Evolutionary conservation across 1,139 yeast genomes (phyloP), one percentile per base, ranked within the genome.

Genomic region (Debaryomycetaceae sp.): DNA sequence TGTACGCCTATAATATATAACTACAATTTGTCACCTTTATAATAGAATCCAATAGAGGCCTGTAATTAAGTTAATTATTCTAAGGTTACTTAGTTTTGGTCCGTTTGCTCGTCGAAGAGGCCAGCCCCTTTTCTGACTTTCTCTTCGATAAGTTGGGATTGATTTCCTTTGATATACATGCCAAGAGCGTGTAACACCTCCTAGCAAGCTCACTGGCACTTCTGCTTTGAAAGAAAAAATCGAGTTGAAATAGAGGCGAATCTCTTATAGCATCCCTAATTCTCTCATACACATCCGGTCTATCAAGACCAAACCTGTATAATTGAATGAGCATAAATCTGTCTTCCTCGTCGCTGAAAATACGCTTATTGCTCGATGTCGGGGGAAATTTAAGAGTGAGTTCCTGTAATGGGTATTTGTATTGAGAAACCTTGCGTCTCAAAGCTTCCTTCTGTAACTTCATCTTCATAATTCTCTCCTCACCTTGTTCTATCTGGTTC

Each of bases 271-370:
- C 78, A 45, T 80, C 83, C 49, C 82, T 73, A 39, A 85, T 79
- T 46, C 77, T 57, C 40, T 85, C 95, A 54, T 80, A 82, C 7
- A 85, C 64, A 52, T 84, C 87, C 6, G 78, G 79, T 44, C 81
- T 70, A 50, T 84, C 89, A 38, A 85, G 58, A 0, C 95, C 95
- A 60, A 72, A 78, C 47, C 83, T 71, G 60, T 80, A 81, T 54
- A 84, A 65, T 62, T 83, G 85, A 6, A 84, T 77, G 47, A 86
- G 63, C 49, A 86, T 66, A 57, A 81, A 86, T 47, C 90, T 68
- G 57, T 86, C 95, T 58, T 86, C 95, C 49, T 82, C 89, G 38
- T 83, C 89, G 17, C 84, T 78, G 62, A 80, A 86, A 1, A 82
- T 76, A 52, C 83, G 72, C 56, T 78, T 79, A 52, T 73, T 73